Base-by-base conservation (phyloP, 2,329 filamentous ascomycete genomes). In the Xylaria polymorpha region DNA sequence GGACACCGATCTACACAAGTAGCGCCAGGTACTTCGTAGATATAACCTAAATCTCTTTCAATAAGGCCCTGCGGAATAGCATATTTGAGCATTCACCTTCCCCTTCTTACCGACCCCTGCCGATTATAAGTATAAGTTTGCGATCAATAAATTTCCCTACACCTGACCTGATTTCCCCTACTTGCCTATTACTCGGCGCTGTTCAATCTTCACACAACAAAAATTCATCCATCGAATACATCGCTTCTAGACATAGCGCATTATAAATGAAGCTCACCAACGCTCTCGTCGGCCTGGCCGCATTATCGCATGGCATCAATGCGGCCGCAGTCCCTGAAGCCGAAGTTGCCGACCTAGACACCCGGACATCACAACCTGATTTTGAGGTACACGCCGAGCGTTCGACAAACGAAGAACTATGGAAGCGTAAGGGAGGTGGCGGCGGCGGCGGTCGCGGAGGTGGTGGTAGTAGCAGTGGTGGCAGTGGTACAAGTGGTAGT, bases 351-450 rank as follows among this genome's bases (percentile, higher is more conserved):
- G 62, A 68, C 35, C 32, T 77, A 65, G 61, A 73, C 14, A 51
- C 64, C 25, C 69, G 71, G 20, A 61, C 66, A 20, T 48, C 69
- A 25, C 60, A 74, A 51, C 56, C 68, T 43, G 60, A 71, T 29
- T 66, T 62, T 12, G 64, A 65, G 12, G 20, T 48, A 18, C 37
- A 50, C 39, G 1, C 46, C 35, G 66, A 74, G 48, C 67, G 60
- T 41, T 58, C 57, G 83, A 66, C 62, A 53, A 74, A 71, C 62
- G 78, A 85, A 62, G 83, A 88, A 39, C 78, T 90, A 25, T 89
- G 83, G 81, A 90, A 88, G 81, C 84, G 88, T 71, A 87, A 87
- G 74, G 88, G 88, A 43, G 88, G 88, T 57, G 88, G 88, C 7
- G 86, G 86, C 9, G 80, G 85, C 12, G 85, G 86, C 32, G 73